Percentiles rank a stretch among this genome's conserved stretches.
Conservation (phyloP, 2,329 filamentous ascomycete genomes). For the Neonectria sp. region DNA sequence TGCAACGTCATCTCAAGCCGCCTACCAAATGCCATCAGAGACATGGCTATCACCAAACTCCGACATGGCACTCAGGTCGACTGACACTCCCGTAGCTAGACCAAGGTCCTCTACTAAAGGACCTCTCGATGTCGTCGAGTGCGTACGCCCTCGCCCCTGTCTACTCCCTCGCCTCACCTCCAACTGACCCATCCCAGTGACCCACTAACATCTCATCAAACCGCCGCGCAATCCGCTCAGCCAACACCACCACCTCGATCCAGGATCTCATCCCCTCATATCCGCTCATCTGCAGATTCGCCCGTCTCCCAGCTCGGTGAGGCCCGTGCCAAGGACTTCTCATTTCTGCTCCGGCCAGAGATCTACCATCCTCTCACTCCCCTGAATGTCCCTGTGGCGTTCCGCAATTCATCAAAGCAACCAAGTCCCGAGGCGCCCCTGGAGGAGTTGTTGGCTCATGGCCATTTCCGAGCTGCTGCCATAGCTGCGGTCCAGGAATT, state of each 20-base stretch:
- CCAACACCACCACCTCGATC: conserved; percentile 38
- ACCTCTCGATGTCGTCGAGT: conserved; percentile 84
- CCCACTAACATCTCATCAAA: conserved; percentile 49
- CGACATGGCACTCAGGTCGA: background rate
- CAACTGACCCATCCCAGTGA: conserved; percentile 40
- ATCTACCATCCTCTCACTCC: conserved; percentile 87
- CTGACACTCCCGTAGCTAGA: conserved; percentile 61
- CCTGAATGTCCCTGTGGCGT: conserved; percentile 72
- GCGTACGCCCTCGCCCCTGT: conserved; percentile 64
- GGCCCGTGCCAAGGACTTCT: conserved; percentile 75
- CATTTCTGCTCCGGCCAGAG: conserved; percentile 83
- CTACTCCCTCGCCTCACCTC: background rate
- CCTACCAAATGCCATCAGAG: conserved; percentile 8
- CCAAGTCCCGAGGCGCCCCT: conserved; percentile 77
- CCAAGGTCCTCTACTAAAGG: conserved; percentile 82
- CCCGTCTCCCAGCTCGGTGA: conserved; percentile 52
- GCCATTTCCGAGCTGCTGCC: conserved; percentile 87
- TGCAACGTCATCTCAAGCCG: conserved; percentile 21
- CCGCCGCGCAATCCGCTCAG: conserved; percentile 39
- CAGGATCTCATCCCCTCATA: conserved; percentile 44
- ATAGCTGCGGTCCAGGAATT: conserved; percentile 76
- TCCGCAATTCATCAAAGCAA: conserved; percentile 77
- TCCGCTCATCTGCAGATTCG: conserved; percentile 45
- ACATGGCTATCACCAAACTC: background rate
- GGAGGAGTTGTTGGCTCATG: conserved; percentile 75